Evolutionary conservation across 257 asterid genomes (phyloP).

Genomic region (Solanum ahanhuiri): DNA sequence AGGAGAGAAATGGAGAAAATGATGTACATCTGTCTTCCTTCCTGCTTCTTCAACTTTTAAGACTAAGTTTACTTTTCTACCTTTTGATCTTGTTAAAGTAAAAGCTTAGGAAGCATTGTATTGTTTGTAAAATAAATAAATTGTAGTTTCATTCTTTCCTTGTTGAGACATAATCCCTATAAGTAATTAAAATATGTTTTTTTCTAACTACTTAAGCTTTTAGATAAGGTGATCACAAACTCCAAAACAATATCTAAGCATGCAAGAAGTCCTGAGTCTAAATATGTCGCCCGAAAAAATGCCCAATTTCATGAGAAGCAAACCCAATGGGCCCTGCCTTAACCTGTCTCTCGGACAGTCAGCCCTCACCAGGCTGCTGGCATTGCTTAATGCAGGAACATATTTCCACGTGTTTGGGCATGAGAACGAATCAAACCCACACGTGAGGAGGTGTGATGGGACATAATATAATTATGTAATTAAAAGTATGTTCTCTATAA

Average conservation of each 20-base stretch:
- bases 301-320: not conserved
- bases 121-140: not conserved
- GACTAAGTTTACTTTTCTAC: not conserved
- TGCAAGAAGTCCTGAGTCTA: not conserved
- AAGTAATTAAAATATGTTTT: not conserved
- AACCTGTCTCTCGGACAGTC: accelerated
- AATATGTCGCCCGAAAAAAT: not conserved
- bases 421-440: not conserved
- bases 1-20: not conserved
- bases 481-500: not conserved
- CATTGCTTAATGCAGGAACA: not conserved
- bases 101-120: not conserved
- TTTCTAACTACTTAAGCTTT: not conserved
- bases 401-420: not conserved
- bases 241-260: not conserved
- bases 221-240: not conserved
- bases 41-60: not conserved
- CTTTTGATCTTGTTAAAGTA: not conserved
- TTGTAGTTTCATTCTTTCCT: not conserved
- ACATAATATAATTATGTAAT: not conserved
- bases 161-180: not conserved
- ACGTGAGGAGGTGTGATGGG: not conserved
- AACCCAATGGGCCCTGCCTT: not conserved
- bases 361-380: not conserved
- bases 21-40: not conserved